Evolutionary conservation across 345 rosid species (phyloP), one percentile per base, ranked within the genome.

Genomic region (Arabidopsis suecica): DNA sequence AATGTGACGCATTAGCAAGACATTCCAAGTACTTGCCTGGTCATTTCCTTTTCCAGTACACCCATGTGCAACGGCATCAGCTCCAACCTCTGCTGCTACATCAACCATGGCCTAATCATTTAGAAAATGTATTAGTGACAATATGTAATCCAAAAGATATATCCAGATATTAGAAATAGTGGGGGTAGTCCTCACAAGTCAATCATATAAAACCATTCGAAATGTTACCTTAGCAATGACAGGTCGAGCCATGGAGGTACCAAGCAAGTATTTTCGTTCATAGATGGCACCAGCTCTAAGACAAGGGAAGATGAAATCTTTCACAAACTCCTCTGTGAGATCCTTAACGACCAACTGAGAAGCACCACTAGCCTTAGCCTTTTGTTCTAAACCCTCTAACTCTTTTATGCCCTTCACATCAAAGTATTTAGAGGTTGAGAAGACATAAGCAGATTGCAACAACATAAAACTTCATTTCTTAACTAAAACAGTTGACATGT

Each of bases 41-140:
- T 94, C 98, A 84, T 94, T 94, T 84, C 99, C 97, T 87, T 95
- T 95, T 49, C 99, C 97, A 4, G 97, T 94, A 83, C 99, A 94
- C 58, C 99, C 99, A 78, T 94, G 99, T 16, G 99, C 79, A 61
- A 92, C 97, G 22, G 97, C 96, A 80, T 95, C 99, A 9, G 97
- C 97, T 81, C 97, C 99, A 82, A 94, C 97, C 77, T 94, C 96
- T 65, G 78, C 93, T 32, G 98, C 98, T 74, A 86, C 92, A 81
- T 94, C 98, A 70, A 94, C 98, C 98, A 94, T 94, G 74, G 98
- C 98, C 98, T 91, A 64, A 85, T 70, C 73, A 73, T 62, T 44
- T 53, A 32, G 32, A 71, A 33, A 7, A 7, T 10, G 48, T 30
- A 50, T 71, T 38, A 64, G 71, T 50, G 64, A 49, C 7, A 6